Evolutionary conservation across 2,329 filamentous ascomycete species (phyloP).

Genomic region (Daldinia sp.): DNA sequence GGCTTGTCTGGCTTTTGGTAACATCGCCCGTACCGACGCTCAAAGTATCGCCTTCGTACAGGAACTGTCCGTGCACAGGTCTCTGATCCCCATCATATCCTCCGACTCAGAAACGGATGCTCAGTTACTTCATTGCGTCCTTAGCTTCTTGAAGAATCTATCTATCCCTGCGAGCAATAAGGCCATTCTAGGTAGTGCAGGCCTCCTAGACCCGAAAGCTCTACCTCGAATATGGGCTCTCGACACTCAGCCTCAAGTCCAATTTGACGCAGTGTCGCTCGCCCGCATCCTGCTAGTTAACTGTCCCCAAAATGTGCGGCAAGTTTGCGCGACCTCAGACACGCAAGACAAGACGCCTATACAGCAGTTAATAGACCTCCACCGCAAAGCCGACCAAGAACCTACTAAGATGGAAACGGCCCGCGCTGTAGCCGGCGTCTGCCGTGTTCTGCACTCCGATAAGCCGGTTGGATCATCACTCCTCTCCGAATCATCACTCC

Average conservation of each 20-base stretch:
- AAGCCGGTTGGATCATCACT: conserved; percentile 20
- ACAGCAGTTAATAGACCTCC: conserved; percentile 56
- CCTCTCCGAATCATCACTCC: conserved; percentile 40
- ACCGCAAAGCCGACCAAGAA: conserved; percentile 60
- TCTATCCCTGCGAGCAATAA: conserved; percentile 70
- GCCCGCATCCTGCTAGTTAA: conserved; percentile 67
- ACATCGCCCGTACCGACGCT: conserved; percentile 70
- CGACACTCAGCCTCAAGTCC: conserved; percentile 67
- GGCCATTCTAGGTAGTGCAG: conserved; percentile 58
- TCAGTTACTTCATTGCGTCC: conserved; percentile 67
- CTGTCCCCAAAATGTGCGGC: conserved; percentile 64
- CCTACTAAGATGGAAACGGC: conserved; percentile 72
- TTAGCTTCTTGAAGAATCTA: conserved; percentile 74
- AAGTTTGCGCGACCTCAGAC: conserved; percentile 57
- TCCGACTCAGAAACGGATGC: conserved; percentile 56
- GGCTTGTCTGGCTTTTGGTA: conserved; percentile 71
- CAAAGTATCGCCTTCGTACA: conserved; percentile 64
- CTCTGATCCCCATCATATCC: conserved; percentile 60
- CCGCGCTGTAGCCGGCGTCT: conserved; percentile 64
- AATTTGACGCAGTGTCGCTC: conserved; percentile 70
- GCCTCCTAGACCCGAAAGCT: conserved; percentile 59
- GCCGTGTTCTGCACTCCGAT: conserved; percentile 65
- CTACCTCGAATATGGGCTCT: conserved; percentile 68
- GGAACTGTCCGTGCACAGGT: conserved; percentile 57
- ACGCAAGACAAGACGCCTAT: conserved; percentile 52